Base-by-base conservation (phyloP, 768 basidiomycete species). In the Xerocomellus chrysenteron region DNA sequence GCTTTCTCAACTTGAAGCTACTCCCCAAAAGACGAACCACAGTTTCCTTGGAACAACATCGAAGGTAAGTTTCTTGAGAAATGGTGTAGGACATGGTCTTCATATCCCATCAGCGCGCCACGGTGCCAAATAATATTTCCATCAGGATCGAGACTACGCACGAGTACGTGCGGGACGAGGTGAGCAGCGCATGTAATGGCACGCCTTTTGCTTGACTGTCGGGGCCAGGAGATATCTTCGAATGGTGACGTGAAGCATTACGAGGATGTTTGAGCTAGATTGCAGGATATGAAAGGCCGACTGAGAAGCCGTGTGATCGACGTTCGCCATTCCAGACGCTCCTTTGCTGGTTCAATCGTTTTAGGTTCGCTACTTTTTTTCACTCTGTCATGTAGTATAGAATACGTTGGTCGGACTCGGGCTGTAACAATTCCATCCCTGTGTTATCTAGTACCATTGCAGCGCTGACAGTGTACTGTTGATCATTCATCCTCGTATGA, bases 91-190 rank as follows among this genome's bases (percentile, higher is more conserved):
- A 13, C 17, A 26, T 17, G 14, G 35, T 6, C 49, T 24, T 33
- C 50, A 30, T 17, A 13, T 16, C 19, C 5, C 4, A 24, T 52
- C 44, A 66, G 67, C 54, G 42, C 4, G 1, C 6, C 7, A n/a
- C 37, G 16, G 7, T 53, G 59, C 76, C 76, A 40, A 75, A 77
- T 44, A 80, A 80, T 59, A 81, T 85, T 59, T 82, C 83, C 35
- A 84, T 86, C 72, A 83, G 83, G 69, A 82, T 85, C 55, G 82
- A 85, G 64, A 84, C 83, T 7, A 82, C 77, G 46, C 79, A 82
- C 39, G 83, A 84, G 55, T 76, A 75, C 47, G 65, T 73, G 50
- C 75, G 73, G 40, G 82, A 82, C 58, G 67, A 57, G 28, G 28
- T 28, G 28, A 28, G 28, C 28, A 28, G 17, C 12, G 3, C 32